Base-by-base conservation (phyloP, 2,329 filamentous ascomycete species). In the Fusarium longipes region DNA sequence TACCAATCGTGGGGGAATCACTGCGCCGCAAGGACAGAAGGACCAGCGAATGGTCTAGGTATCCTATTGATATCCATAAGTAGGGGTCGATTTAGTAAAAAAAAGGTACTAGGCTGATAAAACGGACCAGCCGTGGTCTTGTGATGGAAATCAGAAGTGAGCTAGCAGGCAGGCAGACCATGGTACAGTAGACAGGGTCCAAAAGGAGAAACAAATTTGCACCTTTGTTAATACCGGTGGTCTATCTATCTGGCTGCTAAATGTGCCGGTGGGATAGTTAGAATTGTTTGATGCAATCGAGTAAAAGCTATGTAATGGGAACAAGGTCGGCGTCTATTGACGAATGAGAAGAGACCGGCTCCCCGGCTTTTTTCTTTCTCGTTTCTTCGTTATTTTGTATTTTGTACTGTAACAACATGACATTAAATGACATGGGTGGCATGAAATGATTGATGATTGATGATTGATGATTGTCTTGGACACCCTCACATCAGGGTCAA, bases 281-380 rank as follows among this genome's bases (percentile, higher is more conserved):
- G n/a, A 49, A 32, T 45, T 63, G 60, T 73, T 49, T 70, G 70
- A 38, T 74, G 71, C 38, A 74, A 73, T 74, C 68, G 72, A 64
- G 71, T 73, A 73, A 73, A 58, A 70, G 57, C 71, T 73, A 74
- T 70, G 71, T 73, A 73, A 73, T 73, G 45, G 52, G 63, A 73
- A 73, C 51, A 54, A 43, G 65, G 48, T 30, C 35, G 60, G 65
- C 67, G 71, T 61, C 65, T 71, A 72, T 70, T 59, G 68, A 58
- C 71, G 68, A 73, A 73, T 73, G 56, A 60, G 55, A 47, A 32
- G 39, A 63, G 55, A 40, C 57, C 45, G 47, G 57, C 48, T 67
- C 53, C 57, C 66, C 62, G 53, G 56, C 50, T 39, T 47, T 54
- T 48, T 48, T 17, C 22, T 11, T 36, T 48, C 22, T 49, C 27